A percentile compares a stretch with the other conserved stretches of the same genome.
phyloP scores from a whole-genome alignment of 805 yeast genomes.

The Lachancea sp. region DNA sequence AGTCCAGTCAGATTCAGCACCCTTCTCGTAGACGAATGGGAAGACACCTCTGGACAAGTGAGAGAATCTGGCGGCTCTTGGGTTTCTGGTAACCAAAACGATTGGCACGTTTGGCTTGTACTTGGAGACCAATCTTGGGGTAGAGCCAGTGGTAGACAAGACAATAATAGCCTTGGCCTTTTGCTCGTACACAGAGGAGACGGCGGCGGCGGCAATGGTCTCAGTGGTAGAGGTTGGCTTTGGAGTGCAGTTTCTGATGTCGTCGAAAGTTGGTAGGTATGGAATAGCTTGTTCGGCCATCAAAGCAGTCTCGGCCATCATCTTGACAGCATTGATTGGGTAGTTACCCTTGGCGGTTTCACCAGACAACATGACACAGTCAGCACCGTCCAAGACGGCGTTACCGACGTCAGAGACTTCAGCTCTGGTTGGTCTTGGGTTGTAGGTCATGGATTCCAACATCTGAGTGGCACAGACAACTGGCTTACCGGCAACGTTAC shows the following conservation, averaged over 20 bases:
- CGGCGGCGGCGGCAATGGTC: slow-evolving; percentile 96
- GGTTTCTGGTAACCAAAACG: slow-evolving; percentile 96
- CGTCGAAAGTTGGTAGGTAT: slow-evolving; percentile 76
- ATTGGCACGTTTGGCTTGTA: slow-evolving; percentile 97
- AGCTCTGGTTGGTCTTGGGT: slow-evolving; percentile 99
- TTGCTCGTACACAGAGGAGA: slow-evolving; percentile 93
- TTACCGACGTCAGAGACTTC: slow-evolving; percentile 99
- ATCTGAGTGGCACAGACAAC: slow-evolving; percentile 99
- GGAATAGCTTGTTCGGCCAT: slow-evolving; percentile 97
- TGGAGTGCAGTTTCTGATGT: slow-evolving; percentile 75
- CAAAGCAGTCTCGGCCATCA: slow-evolving; percentile 97
- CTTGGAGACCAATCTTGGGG: slow-evolving; percentile 94
- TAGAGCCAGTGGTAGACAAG: slow-evolving; percentile 88
- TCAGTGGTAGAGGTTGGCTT: slow-evolving; percentile 91
- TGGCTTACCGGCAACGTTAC: slow-evolving; percentile 99
- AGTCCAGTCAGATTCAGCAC: slow-evolving; percentile 72
- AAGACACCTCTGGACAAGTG: slow-evolving; percentile 98
- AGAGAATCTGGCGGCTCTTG: slow-evolving; percentile 85
- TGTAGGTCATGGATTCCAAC: slow-evolving; percentile 99
- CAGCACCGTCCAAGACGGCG: slow-evolving; percentile 98
- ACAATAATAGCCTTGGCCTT: slow-evolving; percentile 95
- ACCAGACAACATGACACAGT: slow-evolving; percentile 99
- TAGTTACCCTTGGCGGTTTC: slow-evolving; percentile 99
- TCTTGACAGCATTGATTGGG: slow-evolving; percentile 94
- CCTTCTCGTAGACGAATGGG: slow-evolving; percentile 79